Percentiles rank a stretch among this genome's conserved stretches.
phyloP scores from a whole-genome alignment of 441 rosid species.

The Mallotus repandus region DNA sequence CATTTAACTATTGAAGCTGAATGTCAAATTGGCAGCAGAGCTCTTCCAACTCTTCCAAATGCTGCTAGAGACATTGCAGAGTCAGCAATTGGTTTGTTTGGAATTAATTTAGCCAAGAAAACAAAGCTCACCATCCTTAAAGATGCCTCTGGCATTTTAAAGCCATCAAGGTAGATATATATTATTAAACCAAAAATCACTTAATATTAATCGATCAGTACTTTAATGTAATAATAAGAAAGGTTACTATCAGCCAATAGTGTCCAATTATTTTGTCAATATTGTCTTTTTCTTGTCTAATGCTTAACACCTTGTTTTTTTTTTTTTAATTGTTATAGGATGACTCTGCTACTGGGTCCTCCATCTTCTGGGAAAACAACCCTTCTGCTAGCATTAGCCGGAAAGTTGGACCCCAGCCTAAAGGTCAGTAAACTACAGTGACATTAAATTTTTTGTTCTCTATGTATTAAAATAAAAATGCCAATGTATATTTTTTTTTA shows the following conservation, averaged over 20 bases:
- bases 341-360: slow-evolving; percentile 47
- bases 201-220: too few species aligned
- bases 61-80: slow-evolving; percentile 50
- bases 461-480: not conserved
- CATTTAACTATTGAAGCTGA: slow-evolving; percentile 65
- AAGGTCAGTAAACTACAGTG: slow-evolving; percentile 26
- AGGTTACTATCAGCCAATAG: too few species aligned
- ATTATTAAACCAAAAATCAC: not conserved
- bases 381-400: slow-evolving; percentile 32
- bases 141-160: slow-evolving; percentile 59
- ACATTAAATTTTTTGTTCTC: not conserved
- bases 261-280: too few species aligned
- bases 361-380: slow-evolving; percentile 36
- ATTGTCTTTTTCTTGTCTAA: too few species aligned
- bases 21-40: slow-evolving; percentile 81
- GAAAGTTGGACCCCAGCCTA: slow-evolving; percentile 57
- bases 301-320: not conserved
- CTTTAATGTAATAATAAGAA: too few species aligned
- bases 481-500: not conserved
- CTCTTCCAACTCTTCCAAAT: slow-evolving; percentile 82
- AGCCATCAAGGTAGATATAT: slow-evolving; percentile 54
- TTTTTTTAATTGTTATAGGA: slow-evolving; percentile 27
- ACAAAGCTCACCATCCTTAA: slow-evolving; percentile 67
- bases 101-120: slow-evolving; percentile 50
- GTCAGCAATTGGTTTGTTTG: slow-evolving; percentile 43